These are phyloP conservation scores for Magnaporthiopsis incrustans DNA, from an alignment of 2,329 filamentous ascomycete genomes.

Conservation along the genomic window DNA sequence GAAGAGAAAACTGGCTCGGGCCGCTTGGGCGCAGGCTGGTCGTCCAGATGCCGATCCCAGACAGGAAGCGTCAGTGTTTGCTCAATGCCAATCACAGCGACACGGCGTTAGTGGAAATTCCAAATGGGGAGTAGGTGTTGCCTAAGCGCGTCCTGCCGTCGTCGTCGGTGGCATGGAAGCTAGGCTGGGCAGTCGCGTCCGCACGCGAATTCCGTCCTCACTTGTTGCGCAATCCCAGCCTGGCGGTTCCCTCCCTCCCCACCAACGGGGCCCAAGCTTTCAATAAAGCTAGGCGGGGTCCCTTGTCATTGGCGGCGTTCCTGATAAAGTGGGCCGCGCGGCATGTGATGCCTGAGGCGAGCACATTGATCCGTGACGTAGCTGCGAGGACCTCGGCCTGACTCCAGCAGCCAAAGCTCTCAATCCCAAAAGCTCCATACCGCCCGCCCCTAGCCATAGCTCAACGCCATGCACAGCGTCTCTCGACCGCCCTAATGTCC, in stretches of 20 bases:
- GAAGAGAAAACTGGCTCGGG: not conserved
- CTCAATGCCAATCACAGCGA: not conserved
- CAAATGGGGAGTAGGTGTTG: not conserved
- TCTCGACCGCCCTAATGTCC: constrained; percentile 12
- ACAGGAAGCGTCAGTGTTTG: not conserved
- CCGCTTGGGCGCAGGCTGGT: not conserved
- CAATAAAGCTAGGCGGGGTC: constrained; percentile 6
- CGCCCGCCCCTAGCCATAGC: not conserved
- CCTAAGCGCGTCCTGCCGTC: not conserved
- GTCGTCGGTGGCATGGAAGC: not conserved
- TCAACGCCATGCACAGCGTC: constrained; percentile 10
- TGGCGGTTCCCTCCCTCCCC: not conserved
- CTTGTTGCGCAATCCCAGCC: not conserved
- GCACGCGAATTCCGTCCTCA: not conserved
- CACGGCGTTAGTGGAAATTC: not conserved
- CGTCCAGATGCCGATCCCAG: not conserved
- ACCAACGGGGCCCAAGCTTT: not conserved
- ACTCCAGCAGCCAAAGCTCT: constrained; percentile 4
- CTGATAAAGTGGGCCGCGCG: not conserved
- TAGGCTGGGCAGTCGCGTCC: constrained; percentile 2
- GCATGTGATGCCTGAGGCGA: constrained; percentile 6
- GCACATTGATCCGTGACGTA: constrained; percentile 7
- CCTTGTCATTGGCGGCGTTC: constrained; percentile 3
- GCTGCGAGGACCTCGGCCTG: constrained; percentile 7
- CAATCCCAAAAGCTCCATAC: not conserved